phyloP scores from a whole-genome alignment of 192 early-diverging fungal genomes.

The Coemansia sp. region DNA sequence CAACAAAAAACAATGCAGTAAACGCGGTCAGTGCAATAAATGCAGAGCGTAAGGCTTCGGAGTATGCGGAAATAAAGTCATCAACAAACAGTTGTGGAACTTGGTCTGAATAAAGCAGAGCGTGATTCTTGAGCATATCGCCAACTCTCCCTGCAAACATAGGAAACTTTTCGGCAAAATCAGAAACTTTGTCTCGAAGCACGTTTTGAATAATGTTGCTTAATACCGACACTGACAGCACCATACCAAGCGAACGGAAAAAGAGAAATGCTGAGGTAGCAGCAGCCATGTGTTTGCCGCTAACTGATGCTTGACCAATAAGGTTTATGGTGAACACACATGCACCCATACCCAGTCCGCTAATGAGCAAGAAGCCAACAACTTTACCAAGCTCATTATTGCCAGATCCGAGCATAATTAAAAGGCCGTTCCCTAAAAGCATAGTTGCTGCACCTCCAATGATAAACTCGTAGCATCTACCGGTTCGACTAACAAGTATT shows the following conservation, averaged over 20 bases:
- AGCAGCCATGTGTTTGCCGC: constrained; percentile 58
- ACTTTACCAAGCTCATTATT: constrained; percentile 54
- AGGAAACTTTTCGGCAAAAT: constrained; percentile 26
- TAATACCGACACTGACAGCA: constrained; percentile 57
- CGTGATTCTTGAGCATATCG: constrained; percentile 18
- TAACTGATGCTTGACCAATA: constrained; percentile 66
- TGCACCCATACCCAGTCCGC: constrained; percentile 72
- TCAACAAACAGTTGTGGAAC: constrained; percentile 7
- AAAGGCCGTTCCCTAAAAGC: constrained; percentile 62
- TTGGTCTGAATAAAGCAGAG: constrained; percentile 6
- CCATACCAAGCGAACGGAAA: constrained; percentile 62
- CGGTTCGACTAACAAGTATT: constrained; percentile 56
- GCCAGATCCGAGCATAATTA: constrained; percentile 51
- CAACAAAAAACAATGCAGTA: constrained; percentile 22
- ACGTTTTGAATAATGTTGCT: constrained; percentile 64
- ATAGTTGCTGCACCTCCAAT: constrained; percentile 61
- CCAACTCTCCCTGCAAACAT: constrained; percentile 15
- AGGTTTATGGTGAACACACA: constrained; percentile 70
- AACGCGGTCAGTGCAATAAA: constrained; percentile 32
- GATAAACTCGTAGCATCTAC: constrained; percentile 64
- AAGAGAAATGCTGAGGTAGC: constrained; percentile 63
- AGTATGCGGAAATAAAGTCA: constrained; percentile 15
- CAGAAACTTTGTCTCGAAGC: constrained; percentile 22
- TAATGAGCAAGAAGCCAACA: constrained; percentile 65
- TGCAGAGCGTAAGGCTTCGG: constrained; percentile 13